Conservation (phyloP, 2,329 filamentous ascomycete species). For the Xenosphaeropsis pyriputrescens region DNA sequence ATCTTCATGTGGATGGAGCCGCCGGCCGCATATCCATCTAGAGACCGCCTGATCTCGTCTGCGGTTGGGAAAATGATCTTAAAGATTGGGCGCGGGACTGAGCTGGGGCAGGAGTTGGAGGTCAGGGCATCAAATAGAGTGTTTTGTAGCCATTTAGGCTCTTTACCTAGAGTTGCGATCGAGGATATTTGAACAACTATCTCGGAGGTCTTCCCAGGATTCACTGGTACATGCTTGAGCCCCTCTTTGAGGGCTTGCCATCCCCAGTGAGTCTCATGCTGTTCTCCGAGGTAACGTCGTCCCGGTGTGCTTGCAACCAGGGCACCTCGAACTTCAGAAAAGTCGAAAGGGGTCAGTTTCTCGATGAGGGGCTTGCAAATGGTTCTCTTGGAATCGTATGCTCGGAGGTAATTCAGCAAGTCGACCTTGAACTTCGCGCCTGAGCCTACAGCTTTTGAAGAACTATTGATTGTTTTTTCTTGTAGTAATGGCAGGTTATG, state of each 20-base stretch:
- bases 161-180: slow-evolving; percentile 62
- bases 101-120: slow-evolving; percentile 11
- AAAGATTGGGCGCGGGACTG: slow-evolving; percentile 29
- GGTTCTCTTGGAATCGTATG: slow-evolving; percentile 45
- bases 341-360: slow-evolving; percentile 50
- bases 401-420: slow-evolving; percentile 54
- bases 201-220: slow-evolving; percentile 21
- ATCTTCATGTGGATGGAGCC: slow-evolving; percentile 72
- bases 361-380: slow-evolving; percentile 39
- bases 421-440: slow-evolving; percentile 64
- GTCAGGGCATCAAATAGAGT: slow-evolving; percentile 40
- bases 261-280: slow-evolving; percentile 52
- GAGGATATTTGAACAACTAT: slow-evolving; percentile 61
- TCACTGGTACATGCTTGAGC: slow-evolving; percentile 36
- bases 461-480: background rate
- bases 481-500: slow-evolving; percentile 44
- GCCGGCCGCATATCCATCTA: slow-evolving; percentile 69
- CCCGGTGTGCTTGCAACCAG: slow-evolving; percentile 71
- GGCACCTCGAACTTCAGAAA: slow-evolving; percentile 50
- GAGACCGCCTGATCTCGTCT: slow-evolving; percentile 58
- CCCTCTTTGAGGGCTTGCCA: slow-evolving; percentile 54
- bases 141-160: slow-evolving; percentile 56
- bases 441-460: slow-evolving; percentile 27
- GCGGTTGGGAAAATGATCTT: slow-evolving; percentile 71
- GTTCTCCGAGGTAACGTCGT: slow-evolving; percentile 32